These are phyloP conservation scores for Margaritispora aquatica DNA, from an alignment of 495 filamentous ascomycete species.

Conservation along the genomic window DNA sequence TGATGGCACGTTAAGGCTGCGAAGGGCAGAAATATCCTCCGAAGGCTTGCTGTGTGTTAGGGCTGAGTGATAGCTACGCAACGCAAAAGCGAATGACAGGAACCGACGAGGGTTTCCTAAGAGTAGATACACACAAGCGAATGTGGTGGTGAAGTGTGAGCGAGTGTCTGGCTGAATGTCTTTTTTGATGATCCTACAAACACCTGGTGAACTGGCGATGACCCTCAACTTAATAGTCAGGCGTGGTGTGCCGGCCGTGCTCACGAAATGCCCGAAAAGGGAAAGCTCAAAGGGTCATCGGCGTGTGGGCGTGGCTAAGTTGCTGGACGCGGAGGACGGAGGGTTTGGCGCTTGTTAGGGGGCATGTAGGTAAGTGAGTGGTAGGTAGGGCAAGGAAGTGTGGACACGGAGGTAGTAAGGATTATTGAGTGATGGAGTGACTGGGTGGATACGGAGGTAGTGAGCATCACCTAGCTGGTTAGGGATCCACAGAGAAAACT, in stretches of 20 bases:
- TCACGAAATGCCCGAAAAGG: slow-evolving; percentile 12
- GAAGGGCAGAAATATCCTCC: slow-evolving; percentile 9
- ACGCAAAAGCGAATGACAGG: slow-evolving; percentile 52
- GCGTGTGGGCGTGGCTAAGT: slow-evolving; percentile 13
- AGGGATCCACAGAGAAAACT: too few species aligned
- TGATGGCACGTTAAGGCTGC: slow-evolving; percentile 3
- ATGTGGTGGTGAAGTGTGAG: slow-evolving; percentile 15
- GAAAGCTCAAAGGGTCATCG: slow-evolving; percentile 4
- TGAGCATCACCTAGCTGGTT: not conserved
- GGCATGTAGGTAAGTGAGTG: not conserved
- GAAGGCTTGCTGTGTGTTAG: slow-evolving; percentile 15
- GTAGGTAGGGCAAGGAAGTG: not conserved
- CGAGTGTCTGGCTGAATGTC: slow-evolving; percentile 7
- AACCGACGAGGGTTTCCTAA: slow-evolving; percentile 58
- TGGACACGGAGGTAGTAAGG: not conserved
- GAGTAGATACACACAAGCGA: slow-evolving; percentile 17
- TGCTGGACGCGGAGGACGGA: slow-evolving; percentile 3
- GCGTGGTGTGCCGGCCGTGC: slow-evolving; percentile 13
- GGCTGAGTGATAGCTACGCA: slow-evolving; percentile 19
- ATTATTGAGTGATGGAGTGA: too few species aligned
- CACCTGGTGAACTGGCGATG: slow-evolving; percentile 9
- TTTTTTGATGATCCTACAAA: slow-evolving; percentile 19
- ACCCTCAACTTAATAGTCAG: slow-evolving; percentile 17
- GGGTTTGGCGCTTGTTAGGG: slow-evolving; percentile 3
- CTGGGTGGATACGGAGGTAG: not conserved